Percentiles rank a stretch among this genome's conserved stretches.
Conservation (phyloP, 306 rosid species). For the Aeschynomene evenia region DNA sequence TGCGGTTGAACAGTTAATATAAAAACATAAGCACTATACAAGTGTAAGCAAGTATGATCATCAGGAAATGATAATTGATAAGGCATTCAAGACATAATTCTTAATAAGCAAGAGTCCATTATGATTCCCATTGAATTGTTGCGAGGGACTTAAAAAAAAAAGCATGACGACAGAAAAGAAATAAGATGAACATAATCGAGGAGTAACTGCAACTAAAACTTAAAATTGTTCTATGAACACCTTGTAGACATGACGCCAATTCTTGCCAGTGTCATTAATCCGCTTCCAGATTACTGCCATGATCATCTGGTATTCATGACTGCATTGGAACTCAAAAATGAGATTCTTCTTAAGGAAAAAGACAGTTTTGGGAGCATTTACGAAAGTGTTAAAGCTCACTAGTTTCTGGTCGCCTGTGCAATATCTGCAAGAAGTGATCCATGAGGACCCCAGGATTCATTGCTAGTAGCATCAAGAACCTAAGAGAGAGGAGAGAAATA, state of each 20-base stretch:
- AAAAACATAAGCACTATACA: neutral
- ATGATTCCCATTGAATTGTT: neutral
- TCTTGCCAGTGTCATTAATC: conserved; percentile 88
- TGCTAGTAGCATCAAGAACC: conserved; percentile 96
- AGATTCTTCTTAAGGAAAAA: conserved; percentile 25
- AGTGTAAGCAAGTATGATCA: neutral
- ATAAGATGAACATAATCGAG: neutral
- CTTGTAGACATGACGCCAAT: conserved; percentile 97
- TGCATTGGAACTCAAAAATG: conserved; percentile 48
- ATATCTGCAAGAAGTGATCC: conserved; percentile 92
- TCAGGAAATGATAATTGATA: conserved; percentile 6
- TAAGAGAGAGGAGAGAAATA: conserved; percentile 19
- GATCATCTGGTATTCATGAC: conserved; percentile 87
- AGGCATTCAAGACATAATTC: conserved; percentile 3
- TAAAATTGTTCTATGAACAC: conserved; percentile 34
- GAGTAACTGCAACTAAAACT: conserved; percentile 14
- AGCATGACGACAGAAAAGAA: neutral
- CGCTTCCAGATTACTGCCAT: conserved; percentile 90
- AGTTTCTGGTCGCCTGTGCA: conserved; percentile 74
- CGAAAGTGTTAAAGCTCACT: conserved; percentile 46
- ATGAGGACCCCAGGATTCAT: conserved; percentile 98
- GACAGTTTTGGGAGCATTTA: conserved; percentile 11
- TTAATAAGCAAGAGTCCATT: neutral
- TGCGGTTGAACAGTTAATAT: conserved; percentile 31
- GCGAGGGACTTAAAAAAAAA: neutral